A percentile compares a stretch with the other conserved stretches of the same genome.
Evolutionary conservation across 2,329 filamentous ascomycete species (phyloP).

Genomic region (Nigrospora osmanthi): DNA sequence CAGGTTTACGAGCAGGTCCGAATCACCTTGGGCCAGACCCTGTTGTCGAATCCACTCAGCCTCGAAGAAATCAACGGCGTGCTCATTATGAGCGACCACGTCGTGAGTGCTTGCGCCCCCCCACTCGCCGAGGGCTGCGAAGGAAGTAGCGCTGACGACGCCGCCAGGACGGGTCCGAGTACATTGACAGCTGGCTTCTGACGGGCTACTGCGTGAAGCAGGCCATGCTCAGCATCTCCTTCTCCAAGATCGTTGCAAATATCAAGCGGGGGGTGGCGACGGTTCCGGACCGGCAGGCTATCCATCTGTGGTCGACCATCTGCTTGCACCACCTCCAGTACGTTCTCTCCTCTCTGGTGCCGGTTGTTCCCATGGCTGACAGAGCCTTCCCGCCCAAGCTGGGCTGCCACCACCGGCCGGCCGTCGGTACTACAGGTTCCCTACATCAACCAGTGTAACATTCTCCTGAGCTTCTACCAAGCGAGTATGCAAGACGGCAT

Average conservation of each 20-base stretch:
- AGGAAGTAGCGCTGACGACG: background rate
- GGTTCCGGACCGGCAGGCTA: constrained; percentile 22
- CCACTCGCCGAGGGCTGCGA: too few relatives aligned
- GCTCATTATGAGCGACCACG: constrained; percentile 28
- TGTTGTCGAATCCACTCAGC: constrained; percentile 29
- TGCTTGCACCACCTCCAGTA: constrained; percentile 28
- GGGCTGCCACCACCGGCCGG: constrained; percentile 30
- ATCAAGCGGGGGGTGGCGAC: constrained; percentile 22
- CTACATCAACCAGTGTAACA: constrained; percentile 31
- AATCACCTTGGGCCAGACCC: constrained; percentile 26
- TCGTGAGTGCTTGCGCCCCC: constrained; percentile 9
- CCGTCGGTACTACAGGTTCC: constrained; percentile 26
- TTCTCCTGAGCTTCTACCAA: constrained; percentile 29
- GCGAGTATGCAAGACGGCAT: constrained; percentile 32
- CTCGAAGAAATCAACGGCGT: constrained; percentile 32
- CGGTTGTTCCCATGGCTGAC: background rate
- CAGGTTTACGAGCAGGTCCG: constrained; percentile 30
- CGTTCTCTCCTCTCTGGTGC: constrained; percentile 1
- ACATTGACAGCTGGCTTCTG: constrained; percentile 33
- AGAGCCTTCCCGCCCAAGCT: constrained; percentile 15
- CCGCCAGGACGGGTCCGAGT: constrained; percentile 22
- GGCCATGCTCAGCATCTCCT: constrained; percentile 33
- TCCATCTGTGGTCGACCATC: constrained; percentile 27
- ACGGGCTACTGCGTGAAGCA: constrained; percentile 33
- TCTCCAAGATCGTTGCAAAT: constrained; percentile 29